Evolutionary conservation across 495 filamentous ascomycete species (phyloP).

Genomic region (Aspergillus taichungensis): DNA sequence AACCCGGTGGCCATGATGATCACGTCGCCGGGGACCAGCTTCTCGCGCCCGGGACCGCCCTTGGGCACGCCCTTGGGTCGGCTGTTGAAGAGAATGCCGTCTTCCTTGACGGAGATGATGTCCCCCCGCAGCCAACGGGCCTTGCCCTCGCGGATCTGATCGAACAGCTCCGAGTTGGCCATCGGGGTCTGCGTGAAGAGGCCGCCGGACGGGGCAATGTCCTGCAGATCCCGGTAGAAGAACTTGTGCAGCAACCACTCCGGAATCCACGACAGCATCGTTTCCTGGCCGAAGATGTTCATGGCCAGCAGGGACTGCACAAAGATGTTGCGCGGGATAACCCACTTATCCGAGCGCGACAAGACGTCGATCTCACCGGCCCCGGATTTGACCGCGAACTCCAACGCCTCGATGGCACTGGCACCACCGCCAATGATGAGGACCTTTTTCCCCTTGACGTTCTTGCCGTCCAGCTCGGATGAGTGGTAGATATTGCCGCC

Average conservation of each 20-base stretch:
- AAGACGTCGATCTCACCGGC: conserved; percentile 64
- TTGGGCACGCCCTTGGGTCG: conserved; percentile 64
- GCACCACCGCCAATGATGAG: conserved; percentile 73
- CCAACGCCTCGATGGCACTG: conserved; percentile 73
- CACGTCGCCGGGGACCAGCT: conserved; percentile 59
- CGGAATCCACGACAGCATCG: conserved; percentile 64
- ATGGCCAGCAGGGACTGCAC: conserved; percentile 64
- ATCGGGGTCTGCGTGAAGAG: conserved; percentile 76
- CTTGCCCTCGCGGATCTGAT: conserved; percentile 65
- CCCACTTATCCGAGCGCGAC: conserved; percentile 78
- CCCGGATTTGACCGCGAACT: conserved; percentile 61
- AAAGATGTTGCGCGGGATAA: conserved; percentile 71
- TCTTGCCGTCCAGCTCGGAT: conserved; percentile 59
- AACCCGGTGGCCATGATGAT: conserved; percentile 81
- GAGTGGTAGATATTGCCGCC: conserved; percentile 64
- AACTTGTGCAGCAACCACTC: conserved; percentile 65
- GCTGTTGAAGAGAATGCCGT: conserved; percentile 60
- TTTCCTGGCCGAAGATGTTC: conserved; percentile 76
- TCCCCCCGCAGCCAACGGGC: conserved; percentile 77
- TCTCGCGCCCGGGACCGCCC: conserved; percentile 57
- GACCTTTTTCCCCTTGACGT: conserved; percentile 62
- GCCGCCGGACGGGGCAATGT: conserved; percentile 61
- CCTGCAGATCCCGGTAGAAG: conserved; percentile 79
- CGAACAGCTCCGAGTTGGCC: conserved; percentile 74
- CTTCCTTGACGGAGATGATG: conserved; percentile 54